Percentiles rank a stretch among this genome's conserved stretches.
phyloP scores from a whole-genome alignment of 2,329 filamentous ascomycete genomes.

The Microdochium paspali region DNA sequence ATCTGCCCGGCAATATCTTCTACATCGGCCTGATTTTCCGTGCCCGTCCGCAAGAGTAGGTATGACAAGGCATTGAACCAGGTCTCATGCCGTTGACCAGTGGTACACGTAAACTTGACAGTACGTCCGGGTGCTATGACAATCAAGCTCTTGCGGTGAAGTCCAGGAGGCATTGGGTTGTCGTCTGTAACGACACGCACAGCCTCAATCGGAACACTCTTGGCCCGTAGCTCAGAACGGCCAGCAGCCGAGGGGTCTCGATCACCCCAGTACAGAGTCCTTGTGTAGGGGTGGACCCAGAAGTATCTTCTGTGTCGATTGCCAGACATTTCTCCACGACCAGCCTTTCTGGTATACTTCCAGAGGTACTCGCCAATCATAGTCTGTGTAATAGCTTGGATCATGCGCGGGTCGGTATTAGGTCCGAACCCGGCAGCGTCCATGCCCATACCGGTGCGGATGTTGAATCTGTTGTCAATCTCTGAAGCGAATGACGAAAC shows the following conservation, averaged over 20 bases:
- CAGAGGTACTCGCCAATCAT: slow-evolving; percentile 99
- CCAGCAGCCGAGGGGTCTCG: slow-evolving; percentile 73
- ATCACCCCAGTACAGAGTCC: slow-evolving; percentile 94
- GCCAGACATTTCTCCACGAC: slow-evolving; percentile 78
- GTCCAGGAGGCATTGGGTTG: slow-evolving; percentile 87
- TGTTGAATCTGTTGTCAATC: slow-evolving; percentile 83
- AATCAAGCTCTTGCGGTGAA: slow-evolving; percentile 88
- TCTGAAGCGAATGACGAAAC: slow-evolving; percentile 95
- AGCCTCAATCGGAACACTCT: slow-evolving; percentile 90
- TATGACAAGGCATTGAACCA: slow-evolving; percentile 98
- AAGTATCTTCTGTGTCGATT: slow-evolving; percentile 93
- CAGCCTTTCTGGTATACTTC: slow-evolving; percentile 96
- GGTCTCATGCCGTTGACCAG: slow-evolving; percentile 89
- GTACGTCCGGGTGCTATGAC: slow-evolving; percentile 81
- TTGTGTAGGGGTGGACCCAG: slow-evolving; percentile 97
- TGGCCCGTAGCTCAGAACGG: slow-evolving; percentile 65
- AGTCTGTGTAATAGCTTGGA: slow-evolving; percentile 96
- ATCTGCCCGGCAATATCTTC: slow-evolving; percentile 50
- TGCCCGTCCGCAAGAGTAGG: slow-evolving; percentile 67
- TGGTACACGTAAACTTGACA: slow-evolving; percentile 90
- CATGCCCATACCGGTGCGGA: slow-evolving; percentile 48
- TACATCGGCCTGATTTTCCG: slow-evolving; percentile 51
- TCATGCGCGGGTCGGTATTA: slow-evolving; percentile 90
- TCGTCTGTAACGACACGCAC: slow-evolving; percentile 88
- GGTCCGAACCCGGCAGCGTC: slow-evolving; percentile 51